Conservation (phyloP, 2,329 filamentous ascomycete genomes). For the Pseudogymnoascus sp. region DNA sequence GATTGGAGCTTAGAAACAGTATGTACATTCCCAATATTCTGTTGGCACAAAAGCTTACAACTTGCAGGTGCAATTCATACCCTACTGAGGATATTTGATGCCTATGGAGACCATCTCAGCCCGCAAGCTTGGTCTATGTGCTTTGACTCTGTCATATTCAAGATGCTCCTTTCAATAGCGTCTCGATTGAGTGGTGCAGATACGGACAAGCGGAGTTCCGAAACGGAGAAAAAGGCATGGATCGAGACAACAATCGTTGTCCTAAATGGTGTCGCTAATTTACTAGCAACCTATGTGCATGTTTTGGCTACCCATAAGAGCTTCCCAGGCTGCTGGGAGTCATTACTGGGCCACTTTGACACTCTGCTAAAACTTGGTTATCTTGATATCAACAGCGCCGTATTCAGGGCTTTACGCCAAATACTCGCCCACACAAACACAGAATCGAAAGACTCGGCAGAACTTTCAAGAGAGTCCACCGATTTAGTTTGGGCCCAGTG, state of each 20-base stretch:
- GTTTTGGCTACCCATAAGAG: conserved; percentile 56
- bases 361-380: conserved; percentile 52
- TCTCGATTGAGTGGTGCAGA: conserved; percentile 38
- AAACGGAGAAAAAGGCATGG: conserved; percentile 49
- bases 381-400: conserved; percentile 63
- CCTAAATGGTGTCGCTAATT: conserved; percentile 60
- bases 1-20: conserved; percentile 72
- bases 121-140: conserved; percentile 77
- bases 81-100: conserved; percentile 81
- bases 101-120: conserved; percentile 72
- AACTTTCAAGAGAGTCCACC: conserved; percentile 38
- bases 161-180: conserved; percentile 64
- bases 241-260: conserved; percentile 68
- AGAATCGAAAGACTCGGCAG: conserved; percentile 27
- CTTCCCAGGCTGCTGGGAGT: conserved; percentile 67
- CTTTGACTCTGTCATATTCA: conserved; percentile 71
- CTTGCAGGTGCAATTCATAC: conserved; percentile 70
- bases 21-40: conserved; percentile 26
- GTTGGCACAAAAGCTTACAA: conserved; percentile 32
- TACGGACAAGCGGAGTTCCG: conserved; percentile 27
- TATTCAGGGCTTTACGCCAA: conserved; percentile 57
- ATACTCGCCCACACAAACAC: conserved; percentile 43
- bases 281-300: conserved; percentile 70
- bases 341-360: conserved; percentile 62
- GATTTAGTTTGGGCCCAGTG: conserved; percentile 61